Evolutionary conservation across 306 rosid genomes (phyloP), one percentile per base, ranked within the genome.

Genomic region (Malus asiatica): DNA sequence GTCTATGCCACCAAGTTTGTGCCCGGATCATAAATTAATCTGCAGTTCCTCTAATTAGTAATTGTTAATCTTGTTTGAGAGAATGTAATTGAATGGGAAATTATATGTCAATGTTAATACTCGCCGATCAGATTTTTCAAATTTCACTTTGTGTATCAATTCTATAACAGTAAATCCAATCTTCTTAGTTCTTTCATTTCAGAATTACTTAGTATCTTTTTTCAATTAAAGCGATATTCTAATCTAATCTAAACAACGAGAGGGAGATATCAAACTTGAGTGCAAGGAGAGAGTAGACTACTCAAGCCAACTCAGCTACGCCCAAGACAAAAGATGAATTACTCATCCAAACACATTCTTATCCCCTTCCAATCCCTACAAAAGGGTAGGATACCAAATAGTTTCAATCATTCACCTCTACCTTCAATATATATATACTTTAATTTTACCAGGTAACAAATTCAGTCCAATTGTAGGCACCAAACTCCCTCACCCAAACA

Each of bases 1-100:
- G 93, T 88, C 78, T 93, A 89, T 82, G 97, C 98, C 71, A 93
- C 98, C 63, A 93, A 91, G 87, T 93, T 93, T 77, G 88, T 79
- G 23, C 98, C 98, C 2, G 98, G 96, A 6, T 86, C 96, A 74
- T 93, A 84, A 79, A 74, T 61, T 44, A 8, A 62, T 32, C 77
- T 45, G 20, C 20, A 44, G 27, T 35, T 20, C 13, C 44, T 44
- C 59, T 16, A 51, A 5, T 15, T 51, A 51, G 55, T 59, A 73
- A 42, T 30, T 59, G 29, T 59, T 22, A 3, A 32, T 80, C 32
- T 66, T 68, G 55, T 51, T 19, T 68, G 76, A 74, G 68, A 63
- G 77, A 64, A 76, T 73, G 81, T 65, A 52, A 70, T 62, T 33
- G 32, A 65, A 53, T 23, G 33, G 6, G 9, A n/a, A 35, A 3